Evolutionary conservation across 1,284 basidiomycete species (phyloP).

Genomic region (Malassezia yamatoensis): DNA sequence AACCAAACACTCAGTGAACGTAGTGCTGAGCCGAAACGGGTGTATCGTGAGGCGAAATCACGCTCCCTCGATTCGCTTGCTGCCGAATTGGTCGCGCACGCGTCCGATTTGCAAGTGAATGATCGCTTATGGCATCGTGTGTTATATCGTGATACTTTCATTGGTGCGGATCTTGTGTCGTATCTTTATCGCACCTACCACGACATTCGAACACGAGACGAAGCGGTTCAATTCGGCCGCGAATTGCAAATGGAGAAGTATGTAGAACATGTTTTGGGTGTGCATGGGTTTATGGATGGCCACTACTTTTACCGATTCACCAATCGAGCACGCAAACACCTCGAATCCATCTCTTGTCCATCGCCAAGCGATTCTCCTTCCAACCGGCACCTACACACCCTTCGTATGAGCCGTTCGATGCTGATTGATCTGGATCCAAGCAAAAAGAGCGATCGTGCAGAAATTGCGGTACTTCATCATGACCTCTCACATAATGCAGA

Average conservation of each 20-base stretch:
- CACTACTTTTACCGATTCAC: conserved; percentile 41
- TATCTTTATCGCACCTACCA: conserved; percentile 39
- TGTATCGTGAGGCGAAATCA: conserved; percentile 17
- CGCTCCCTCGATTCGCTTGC: conserved; percentile 23
- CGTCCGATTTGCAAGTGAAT: conserved; percentile 32
- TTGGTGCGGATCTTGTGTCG: conserved; percentile 41
- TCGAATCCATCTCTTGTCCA: neutral
- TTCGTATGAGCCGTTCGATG: conserved; percentile 36
- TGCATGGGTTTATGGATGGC: conserved; percentile 44
- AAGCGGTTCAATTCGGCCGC: conserved; percentile 34
- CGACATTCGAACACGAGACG: conserved; percentile 38
- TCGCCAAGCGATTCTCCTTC: neutral
- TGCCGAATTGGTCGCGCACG: conserved; percentile 31
- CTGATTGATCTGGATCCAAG: conserved; percentile 43
- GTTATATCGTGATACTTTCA: conserved; percentile 38
- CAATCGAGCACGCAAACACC: neutral
- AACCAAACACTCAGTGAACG: conserved; percentile 25
- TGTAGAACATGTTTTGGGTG: conserved; percentile 39
- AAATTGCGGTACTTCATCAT: conserved; percentile 44
- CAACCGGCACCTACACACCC: conserved; percentile 15
- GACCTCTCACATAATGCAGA: conserved; percentile 45
- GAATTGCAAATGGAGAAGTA: conserved; percentile 31
- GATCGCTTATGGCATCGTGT: conserved; percentile 44
- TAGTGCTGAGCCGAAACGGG: conserved; percentile 7
- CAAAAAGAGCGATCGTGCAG: conserved; percentile 36